phyloP scores from a whole-genome alignment of 2,329 filamentous ascomycete species.

The Periglandula ipomoeae region DNA sequence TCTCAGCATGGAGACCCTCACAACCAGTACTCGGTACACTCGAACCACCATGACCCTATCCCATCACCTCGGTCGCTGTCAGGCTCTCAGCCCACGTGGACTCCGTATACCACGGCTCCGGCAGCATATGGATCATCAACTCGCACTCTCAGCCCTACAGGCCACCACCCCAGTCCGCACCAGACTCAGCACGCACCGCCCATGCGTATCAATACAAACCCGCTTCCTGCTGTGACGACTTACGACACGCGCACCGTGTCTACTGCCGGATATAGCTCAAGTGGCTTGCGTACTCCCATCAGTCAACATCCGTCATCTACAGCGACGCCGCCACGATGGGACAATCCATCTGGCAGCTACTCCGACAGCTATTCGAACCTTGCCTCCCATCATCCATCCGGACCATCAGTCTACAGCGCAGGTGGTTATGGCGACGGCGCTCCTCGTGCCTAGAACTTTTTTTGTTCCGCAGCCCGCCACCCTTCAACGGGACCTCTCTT shows the following conservation, averaged over 20 bases:
- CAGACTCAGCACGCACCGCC: slow-evolving; percentile 20
- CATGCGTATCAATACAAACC: slow-evolving; percentile 27
- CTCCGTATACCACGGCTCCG: slow-evolving; percentile 29
- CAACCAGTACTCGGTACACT: slow-evolving; percentile 29
- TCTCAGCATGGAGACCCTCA: slow-evolving; percentile 23
- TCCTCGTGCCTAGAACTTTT: slow-evolving; percentile 32
- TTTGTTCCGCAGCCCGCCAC: too few relatives aligned
- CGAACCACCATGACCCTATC: slow-evolving; percentile 39
- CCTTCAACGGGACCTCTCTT: too few relatives aligned
- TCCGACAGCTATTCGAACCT: slow-evolving; percentile 30
- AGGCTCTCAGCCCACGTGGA: slow-evolving; percentile 39
- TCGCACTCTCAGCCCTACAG: slow-evolving; percentile 33
- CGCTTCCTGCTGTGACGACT: slow-evolving; percentile 29
- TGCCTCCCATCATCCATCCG: slow-evolving; percentile 24
- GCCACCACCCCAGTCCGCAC: slow-evolving; percentile 27
- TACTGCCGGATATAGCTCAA: slow-evolving; percentile 27
- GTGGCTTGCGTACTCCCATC: slow-evolving; percentile 30
- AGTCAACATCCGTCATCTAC: slow-evolving; percentile 27
- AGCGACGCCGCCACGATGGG: slow-evolving; percentile 32
- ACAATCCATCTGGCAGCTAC: slow-evolving; percentile 28
- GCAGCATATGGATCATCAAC: slow-evolving; percentile 22
- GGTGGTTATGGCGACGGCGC: slow-evolving; percentile 33
- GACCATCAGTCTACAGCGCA: slow-evolving; percentile 31
- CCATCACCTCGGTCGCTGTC: slow-evolving; percentile 44
- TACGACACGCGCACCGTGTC: slow-evolving; percentile 28